Evolutionary conservation across 1,139 yeast genomes (phyloP), one percentile per base, ranked within the genome.

Genomic region (Magnusiomyces tetraspermus): DNA sequence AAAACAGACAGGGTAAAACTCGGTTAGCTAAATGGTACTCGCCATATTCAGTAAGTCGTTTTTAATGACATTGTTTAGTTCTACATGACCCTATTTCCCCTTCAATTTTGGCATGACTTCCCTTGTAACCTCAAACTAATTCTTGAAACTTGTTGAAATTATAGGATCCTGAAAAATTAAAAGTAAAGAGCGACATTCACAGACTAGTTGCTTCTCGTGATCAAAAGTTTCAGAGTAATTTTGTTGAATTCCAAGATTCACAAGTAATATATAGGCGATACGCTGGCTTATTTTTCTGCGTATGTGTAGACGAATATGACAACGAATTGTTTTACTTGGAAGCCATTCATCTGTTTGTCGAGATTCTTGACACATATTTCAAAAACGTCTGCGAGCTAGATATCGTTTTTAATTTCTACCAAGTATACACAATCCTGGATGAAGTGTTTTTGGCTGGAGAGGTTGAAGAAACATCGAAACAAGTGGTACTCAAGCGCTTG

Each of bases 371-470:
- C 66, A 76, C 82, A 5, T 88, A 85, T 67, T 92, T 92, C 63
- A 78, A 79, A 51, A 89, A 84, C 63, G 98, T 92, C n/a, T 90
- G 97, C 70, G 98, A 92, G 69, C 75, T 92, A 61, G 98, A 92
- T 66, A 76, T 92, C 54, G 94, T 92, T 44, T 92, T 92, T 75
- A 95, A 95, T 59, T 92, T 92, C 69, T 85, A 83, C 65, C 85
- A 86, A 65, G 97, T 97, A 0, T 94, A 92, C 65, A 84, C 86
- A 61, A 83, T 92, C 2, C 71, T 94, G 60, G 97, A 94, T 67
- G 98, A 92, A 67, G 75, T 92, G 61, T 72, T 92, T 44, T 70
- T 83, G 65, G 81, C 82, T 46, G 99, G 99, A 0, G 83, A 85
- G 52, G 69, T 92, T 21, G 87, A 86, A 60, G 99, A 92, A 65